These are phyloP conservation scores for Kuraishia borneana DNA, from an alignment of 805 yeast genomes.

Conservation along the genomic window DNA sequence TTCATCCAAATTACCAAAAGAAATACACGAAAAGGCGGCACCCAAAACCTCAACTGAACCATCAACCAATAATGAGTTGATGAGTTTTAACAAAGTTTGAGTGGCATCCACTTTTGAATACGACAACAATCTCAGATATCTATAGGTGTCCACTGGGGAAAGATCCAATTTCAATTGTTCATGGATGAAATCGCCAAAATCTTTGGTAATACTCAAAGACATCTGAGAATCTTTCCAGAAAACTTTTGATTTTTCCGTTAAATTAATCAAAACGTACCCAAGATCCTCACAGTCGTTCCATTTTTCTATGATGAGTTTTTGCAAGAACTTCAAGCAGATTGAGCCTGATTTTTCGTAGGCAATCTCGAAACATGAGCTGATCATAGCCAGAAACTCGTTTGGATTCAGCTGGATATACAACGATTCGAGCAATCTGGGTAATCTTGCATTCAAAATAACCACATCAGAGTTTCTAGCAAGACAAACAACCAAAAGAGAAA, in stretches of 20 bases:
- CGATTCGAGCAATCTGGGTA: conserved; percentile 29
- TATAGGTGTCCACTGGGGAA: conserved; percentile 25
- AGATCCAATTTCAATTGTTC: conserved; percentile 9
- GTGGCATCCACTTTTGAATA: conserved; percentile 14
- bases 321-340: not conserved
- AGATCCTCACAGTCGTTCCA: not conserved
- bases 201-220: conserved; percentile 17
- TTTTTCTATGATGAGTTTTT: no score
- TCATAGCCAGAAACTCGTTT: conserved; percentile 29
- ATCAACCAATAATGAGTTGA: not conserved
- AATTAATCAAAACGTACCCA: no score
- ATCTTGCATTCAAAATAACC: conserved; percentile 33
- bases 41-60: not conserved
- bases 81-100: not conserved
- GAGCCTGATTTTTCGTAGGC: not conserved
- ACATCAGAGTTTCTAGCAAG: conserved; percentile 1
- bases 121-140: conserved; percentile 38
- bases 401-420: conserved; percentile 24
- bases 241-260: no score
- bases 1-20: not conserved
- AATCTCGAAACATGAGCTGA: conserved; percentile 21
- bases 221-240: no score
- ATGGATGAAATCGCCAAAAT: conserved; percentile 18
- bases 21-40: not conserved
- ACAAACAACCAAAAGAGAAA: not conserved